Conservation (phyloP, 2,329 filamentous ascomycete species). For the Zymoseptoria ardabiliae region DNA sequence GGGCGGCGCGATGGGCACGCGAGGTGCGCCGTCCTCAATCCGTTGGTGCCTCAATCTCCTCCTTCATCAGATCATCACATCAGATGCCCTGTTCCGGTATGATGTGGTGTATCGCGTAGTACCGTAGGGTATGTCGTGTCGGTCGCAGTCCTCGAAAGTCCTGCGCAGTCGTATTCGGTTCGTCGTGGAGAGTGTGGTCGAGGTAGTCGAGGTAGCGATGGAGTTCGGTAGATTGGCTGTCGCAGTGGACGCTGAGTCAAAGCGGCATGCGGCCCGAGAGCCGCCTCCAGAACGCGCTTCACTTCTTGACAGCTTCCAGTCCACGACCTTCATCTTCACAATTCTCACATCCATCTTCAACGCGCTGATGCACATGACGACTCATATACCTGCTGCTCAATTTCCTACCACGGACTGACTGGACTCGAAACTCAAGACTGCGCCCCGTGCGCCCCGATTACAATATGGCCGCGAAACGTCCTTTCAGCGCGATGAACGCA, state of each 20-base stretch:
- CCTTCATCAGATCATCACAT: slow-evolving; percentile 1
- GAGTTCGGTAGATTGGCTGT: not conserved
- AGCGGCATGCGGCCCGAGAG: not conserved
- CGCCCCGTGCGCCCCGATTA: not conserved
- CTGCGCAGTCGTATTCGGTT: not conserved
- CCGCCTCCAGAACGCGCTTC: no score
- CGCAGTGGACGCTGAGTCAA: not conserved
- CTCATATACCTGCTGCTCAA: no score
- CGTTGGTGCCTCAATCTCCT: not conserved
- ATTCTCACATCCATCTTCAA: not conserved
- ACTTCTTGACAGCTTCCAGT: not conserved
- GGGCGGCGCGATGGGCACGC: not conserved
- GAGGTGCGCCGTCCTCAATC: slow-evolving; percentile 1
- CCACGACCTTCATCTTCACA: not conserved
- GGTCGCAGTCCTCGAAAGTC: not conserved
- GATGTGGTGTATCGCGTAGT: not conserved
- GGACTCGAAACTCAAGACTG: not conserved
- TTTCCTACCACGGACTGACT: not conserved
- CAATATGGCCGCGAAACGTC: slow-evolving; percentile 81
- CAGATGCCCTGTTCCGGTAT: not conserved
- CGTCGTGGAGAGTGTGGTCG: not conserved
- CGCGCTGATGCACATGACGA: not conserved
- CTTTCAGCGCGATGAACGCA: slow-evolving; percentile 59
- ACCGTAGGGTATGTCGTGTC: not conserved
- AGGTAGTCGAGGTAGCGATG: not conserved